Conservation (phyloP, 345 rosid species). For the Dimocarpus longan region DNA sequence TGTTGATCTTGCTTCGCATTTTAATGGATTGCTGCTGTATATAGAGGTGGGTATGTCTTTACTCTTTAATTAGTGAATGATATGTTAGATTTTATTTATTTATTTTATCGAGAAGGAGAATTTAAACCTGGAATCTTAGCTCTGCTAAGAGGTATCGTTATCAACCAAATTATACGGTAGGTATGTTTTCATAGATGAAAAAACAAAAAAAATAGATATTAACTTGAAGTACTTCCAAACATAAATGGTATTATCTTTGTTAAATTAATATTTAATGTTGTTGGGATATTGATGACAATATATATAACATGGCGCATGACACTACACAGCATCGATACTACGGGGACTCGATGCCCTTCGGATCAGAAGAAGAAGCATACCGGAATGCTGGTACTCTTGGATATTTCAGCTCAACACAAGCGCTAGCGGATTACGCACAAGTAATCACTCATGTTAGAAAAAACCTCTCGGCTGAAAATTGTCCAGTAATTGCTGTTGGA, state of each 20-base stretch:
- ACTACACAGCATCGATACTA: slow-evolving; percentile 33
- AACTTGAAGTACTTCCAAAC: not conserved
- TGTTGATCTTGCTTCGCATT: slow-evolving; percentile 24
- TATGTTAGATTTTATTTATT: no score
- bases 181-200: no score
- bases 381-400: slow-evolving; percentile 26
- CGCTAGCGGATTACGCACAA: slow-evolving; percentile 38
- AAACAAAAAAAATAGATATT: no score
- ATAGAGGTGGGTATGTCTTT: slow-evolving; percentile 28
- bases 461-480: slow-evolving; percentile 26
- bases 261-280: no score
- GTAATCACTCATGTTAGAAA: slow-evolving; percentile 25
- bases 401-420: slow-evolving; percentile 36
- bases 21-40: slow-evolving; percentile 27
- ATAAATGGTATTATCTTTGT: not conserved
- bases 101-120: no score
- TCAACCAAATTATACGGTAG: no score
- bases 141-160: no score
- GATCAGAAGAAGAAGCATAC: slow-evolving; percentile 26
- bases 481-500: slow-evolving; percentile 31
- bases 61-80: no score
- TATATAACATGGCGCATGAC: not conserved
- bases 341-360: slow-evolving; percentile 36
- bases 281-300: no score
- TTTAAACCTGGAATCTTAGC: no score